phyloP scores from a whole-genome alignment of 805 yeast genomes.

The Monosporozyma siamensis region DNA sequence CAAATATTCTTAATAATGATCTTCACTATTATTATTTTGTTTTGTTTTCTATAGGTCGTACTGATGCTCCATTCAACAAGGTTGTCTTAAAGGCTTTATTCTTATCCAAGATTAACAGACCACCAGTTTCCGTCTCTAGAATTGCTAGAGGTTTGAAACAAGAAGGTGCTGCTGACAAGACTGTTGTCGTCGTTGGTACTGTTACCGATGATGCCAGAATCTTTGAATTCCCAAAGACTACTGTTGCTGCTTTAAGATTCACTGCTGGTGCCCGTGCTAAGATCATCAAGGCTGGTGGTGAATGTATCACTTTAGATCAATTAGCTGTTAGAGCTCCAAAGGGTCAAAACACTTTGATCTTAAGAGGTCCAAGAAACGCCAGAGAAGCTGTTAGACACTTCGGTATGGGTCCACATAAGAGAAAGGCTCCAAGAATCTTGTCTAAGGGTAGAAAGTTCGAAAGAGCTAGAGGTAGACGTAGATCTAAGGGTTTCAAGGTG shows the following conservation, averaged over 20 bases:
- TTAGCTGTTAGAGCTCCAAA: slow-evolving; percentile 98
- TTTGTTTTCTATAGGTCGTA: slow-evolving; percentile 60
- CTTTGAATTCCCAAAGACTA: slow-evolving; percentile 88
- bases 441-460: slow-evolving; percentile 99
- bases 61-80: slow-evolving; percentile 98
- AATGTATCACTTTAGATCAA: slow-evolving; percentile 97
- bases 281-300: slow-evolving; percentile 98
- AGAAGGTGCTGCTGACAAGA: slow-evolving; percentile 81
- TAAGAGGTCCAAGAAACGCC: slow-evolving; percentile 98
- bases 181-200: slow-evolving; percentile 97
- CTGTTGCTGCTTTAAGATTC: slow-evolving; percentile 98
- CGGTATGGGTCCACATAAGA: slow-evolving; percentile 99
- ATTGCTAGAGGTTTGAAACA: slow-evolving; percentile 74
- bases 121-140: slow-evolving; percentile 96
- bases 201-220: slow-evolving; percentile 97
- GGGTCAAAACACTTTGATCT: slow-evolving; percentile 95
- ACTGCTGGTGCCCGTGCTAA: slow-evolving; percentile 98
- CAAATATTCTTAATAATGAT: slow-evolving; percentile 29
- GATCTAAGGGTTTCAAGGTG: slow-evolving; percentile 99
- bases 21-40: slow-evolving; percentile 3
- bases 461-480: slow-evolving; percentile 99
- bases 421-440: slow-evolving; percentile 96
- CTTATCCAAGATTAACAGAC: slow-evolving; percentile 98
- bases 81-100: slow-evolving; percentile 87
- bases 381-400: slow-evolving; percentile 99